phyloP scores from a whole-genome alignment of 2,329 filamentous ascomycete genomes.

The Orbilia blumenaviensis region DNA sequence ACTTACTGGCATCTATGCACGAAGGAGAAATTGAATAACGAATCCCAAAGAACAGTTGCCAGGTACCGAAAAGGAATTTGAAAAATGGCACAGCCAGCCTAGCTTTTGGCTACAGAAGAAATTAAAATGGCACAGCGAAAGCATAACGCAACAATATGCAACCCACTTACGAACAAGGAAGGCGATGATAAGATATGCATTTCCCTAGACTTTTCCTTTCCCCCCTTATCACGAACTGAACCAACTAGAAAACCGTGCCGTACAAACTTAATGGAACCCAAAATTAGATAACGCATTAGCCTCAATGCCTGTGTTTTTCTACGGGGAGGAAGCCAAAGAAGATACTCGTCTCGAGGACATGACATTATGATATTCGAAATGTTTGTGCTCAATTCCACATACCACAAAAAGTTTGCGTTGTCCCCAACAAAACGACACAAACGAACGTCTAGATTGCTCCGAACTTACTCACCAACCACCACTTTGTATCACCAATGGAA shows the following conservation, averaged over 20 bases:
- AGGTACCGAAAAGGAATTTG: slow-evolving; percentile 4
- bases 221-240: background rate
- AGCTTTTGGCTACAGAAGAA: background rate
- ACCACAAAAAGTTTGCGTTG: slow-evolving; percentile 21
- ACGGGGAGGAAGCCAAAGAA: background rate
- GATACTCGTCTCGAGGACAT: background rate
- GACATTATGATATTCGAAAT: background rate
- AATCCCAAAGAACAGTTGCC: background rate
- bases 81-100: background rate
- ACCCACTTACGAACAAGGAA: slow-evolving; percentile 8
- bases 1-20: slow-evolving; percentile 3
- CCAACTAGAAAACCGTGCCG: background rate
- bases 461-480: background rate
- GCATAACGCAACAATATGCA: slow-evolving; percentile 5
- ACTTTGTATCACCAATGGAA: background rate
- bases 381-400: background rate
- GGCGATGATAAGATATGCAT: background rate
- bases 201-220: background rate
- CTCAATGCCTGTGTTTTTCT: background rate
- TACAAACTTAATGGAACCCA: background rate
- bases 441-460: background rate
- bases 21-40: background rate
- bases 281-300: background rate
- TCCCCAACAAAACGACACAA: slow-evolving; percentile 28
- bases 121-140: background rate